Conservation (phyloP, 2,329 filamentous ascomycete genomes). For the Botrytis fabae region DNA sequence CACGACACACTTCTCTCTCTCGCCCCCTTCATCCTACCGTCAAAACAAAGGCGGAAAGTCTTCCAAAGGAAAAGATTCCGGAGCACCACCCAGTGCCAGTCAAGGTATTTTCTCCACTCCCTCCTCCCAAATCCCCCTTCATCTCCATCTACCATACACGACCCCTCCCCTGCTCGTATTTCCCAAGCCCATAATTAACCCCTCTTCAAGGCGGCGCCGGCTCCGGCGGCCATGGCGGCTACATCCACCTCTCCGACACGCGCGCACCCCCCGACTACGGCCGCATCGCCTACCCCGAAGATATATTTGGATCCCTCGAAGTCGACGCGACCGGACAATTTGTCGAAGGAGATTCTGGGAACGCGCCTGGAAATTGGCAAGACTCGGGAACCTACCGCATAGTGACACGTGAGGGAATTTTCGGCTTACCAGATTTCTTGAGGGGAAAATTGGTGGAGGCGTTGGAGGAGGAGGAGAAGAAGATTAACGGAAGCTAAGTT, state of each 20-base stretch:
- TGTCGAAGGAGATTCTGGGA: slow-evolving; percentile 29
- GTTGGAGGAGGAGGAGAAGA: slow-evolving; percentile 52
- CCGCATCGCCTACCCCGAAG: slow-evolving; percentile 67
- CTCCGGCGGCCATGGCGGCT: slow-evolving; percentile 59
- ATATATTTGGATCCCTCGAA: slow-evolving; percentile 68
- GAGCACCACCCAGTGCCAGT: slow-evolving; percentile 48
- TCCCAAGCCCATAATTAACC: slow-evolving; percentile 29
- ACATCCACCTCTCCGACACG: slow-evolving; percentile 64
- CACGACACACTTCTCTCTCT: not conserved
- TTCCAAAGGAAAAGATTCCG: slow-evolving; percentile 1
- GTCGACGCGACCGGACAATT: slow-evolving; percentile 59
- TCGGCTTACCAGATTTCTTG: slow-evolving; percentile 57
- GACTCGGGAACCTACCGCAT: slow-evolving; percentile 64
- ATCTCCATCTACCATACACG: not conserved
- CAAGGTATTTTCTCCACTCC: slow-evolving; percentile 50
- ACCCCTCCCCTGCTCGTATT: no score
- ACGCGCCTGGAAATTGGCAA: slow-evolving; percentile 51
- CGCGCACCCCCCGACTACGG: slow-evolving; percentile 67
- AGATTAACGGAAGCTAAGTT: slow-evolving; percentile 16
- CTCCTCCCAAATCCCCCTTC: slow-evolving; percentile 44
- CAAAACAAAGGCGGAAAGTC: not conserved
- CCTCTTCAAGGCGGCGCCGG: slow-evolving; percentile 53
- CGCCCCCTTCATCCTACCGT: not conserved
- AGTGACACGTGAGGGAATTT: slow-evolving; percentile 64
- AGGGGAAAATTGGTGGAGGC: slow-evolving; percentile 55